These are phyloP conservation scores for Fraxinus sp. DNA, from an alignment of 305 asterid genomes.

Conservation along the genomic window DNA sequence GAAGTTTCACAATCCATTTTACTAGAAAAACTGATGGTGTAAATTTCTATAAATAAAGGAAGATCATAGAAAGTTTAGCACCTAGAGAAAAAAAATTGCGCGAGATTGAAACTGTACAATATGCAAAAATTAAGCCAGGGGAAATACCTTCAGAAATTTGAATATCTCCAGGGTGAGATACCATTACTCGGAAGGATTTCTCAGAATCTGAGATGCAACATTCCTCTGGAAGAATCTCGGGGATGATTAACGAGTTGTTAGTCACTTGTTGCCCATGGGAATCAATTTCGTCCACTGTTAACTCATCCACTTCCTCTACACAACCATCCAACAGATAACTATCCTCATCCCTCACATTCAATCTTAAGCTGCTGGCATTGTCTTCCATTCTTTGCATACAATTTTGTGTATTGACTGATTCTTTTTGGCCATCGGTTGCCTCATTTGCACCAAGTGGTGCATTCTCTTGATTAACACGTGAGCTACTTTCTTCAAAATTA, in stretches of 20 bases:
- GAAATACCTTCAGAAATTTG: constrained; percentile 41
- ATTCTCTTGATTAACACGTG: constrained; percentile 11
- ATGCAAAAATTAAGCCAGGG: constrained; percentile 4
- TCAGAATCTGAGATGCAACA: constrained; percentile 17
- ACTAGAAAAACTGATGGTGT: neutral
- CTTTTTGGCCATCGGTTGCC: neutral
- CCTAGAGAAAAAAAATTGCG: neutral
- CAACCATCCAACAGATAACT: constrained; percentile 18
- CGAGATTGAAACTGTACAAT: neutral
- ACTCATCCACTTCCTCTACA: constrained; percentile 14
- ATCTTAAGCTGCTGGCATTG: neutral
- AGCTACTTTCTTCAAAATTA: constrained; percentile 22
- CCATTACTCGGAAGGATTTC: constrained; percentile 17
- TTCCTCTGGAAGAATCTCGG: constrained; percentile 18
- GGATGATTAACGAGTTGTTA: constrained; percentile 7
- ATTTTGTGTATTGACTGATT: constrained; percentile 13
- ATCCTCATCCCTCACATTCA: constrained; percentile 12
- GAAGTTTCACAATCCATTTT: neutral
- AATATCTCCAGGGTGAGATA: constrained; percentile 20
- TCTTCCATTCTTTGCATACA: constrained; percentile 22
- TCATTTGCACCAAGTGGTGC: neutral
- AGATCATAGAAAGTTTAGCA: neutral
- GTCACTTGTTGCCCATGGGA: constrained; percentile 20
- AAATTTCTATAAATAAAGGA: neutral
- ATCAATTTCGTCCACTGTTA: neutral